These are phyloP conservation scores for Calonectria multiphialidica DNA, from an alignment of 2,329 filamentous ascomycete genomes.

Conservation along the genomic window DNA sequence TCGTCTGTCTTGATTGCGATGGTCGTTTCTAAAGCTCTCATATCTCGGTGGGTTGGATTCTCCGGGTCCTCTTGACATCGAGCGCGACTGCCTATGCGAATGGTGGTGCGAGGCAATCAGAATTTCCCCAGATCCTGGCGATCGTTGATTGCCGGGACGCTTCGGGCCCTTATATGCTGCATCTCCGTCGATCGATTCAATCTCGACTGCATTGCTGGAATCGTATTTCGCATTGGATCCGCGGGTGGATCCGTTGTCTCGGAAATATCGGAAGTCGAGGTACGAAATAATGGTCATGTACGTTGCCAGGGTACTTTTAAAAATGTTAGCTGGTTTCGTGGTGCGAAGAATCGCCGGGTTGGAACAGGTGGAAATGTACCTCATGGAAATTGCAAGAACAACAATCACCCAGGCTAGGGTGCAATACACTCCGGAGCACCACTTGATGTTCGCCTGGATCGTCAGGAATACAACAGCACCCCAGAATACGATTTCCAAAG, in stretches of 20 bases:
- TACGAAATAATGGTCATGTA: slow-evolving; percentile 13
- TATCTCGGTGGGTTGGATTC: neutral
- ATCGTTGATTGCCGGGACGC: neutral
- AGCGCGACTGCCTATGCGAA: neutral
- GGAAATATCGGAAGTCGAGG: slow-evolving; percentile 12
- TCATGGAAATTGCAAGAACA: neutral
- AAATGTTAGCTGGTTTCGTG: neutral
- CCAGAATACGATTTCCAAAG: slow-evolving; percentile 59
- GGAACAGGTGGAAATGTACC: neutral
- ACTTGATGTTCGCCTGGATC: slow-evolving; percentile 17
- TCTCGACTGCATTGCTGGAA: neutral
- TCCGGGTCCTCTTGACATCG: neutral
- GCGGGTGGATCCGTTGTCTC: neutral
- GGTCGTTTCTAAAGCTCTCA: neutral
- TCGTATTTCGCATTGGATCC: slow-evolving; percentile 1
- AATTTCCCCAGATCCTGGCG: neutral
- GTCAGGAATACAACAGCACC: slow-evolving; percentile 26
- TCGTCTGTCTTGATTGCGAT: neutral
- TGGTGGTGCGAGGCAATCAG: neutral
- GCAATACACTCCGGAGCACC: slow-evolving; percentile 22
- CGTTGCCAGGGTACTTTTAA: neutral
- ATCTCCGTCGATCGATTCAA: slow-evolving; percentile 8
- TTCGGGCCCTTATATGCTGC: neutral
- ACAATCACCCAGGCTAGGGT: slow-evolving; percentile 24
- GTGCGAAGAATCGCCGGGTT: neutral